These are phyloP conservation scores for Trametes cubensis DNA, from an alignment of 768 basidiomycete genomes.

Conservation along the genomic window DNA sequence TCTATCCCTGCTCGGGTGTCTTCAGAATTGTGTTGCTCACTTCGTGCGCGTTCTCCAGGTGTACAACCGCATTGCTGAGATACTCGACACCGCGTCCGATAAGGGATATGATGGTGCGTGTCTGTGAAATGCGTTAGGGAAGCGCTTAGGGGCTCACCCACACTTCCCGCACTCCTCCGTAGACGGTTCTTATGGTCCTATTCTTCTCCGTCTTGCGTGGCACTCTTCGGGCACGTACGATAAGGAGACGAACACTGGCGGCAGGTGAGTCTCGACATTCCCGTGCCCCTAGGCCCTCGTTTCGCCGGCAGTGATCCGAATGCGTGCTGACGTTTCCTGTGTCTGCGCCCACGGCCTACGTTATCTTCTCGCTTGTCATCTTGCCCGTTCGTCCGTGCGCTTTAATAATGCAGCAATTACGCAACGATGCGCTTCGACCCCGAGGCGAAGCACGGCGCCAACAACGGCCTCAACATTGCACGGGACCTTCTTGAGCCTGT, in stretches of 20 bases:
- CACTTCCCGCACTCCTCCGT: constrained; percentile 7
- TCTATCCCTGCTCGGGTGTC: neutral
- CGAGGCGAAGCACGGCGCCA: constrained; percentile 82
- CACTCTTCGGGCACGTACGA: constrained; percentile 94
- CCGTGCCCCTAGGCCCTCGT: neutral
- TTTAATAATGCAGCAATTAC: constrained; percentile 69
- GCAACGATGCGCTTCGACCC: constrained; percentile 98
- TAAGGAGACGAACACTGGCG: constrained; percentile 73
- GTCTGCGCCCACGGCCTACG: constrained; percentile 7
- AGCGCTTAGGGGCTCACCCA: constrained; percentile 13
- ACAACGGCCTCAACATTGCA: constrained; percentile 80
- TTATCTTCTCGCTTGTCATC: neutral
- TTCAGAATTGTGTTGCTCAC: constrained; percentile 2
- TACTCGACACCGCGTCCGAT: constrained; percentile 64
- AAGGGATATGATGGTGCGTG: constrained; percentile 83
- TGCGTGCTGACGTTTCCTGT: constrained; percentile 8
- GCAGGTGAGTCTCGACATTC: constrained; percentile 55
- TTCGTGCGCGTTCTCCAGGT: constrained; percentile 49
- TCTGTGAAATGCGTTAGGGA: constrained; percentile 1
- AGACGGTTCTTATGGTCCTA: constrained; percentile 90
- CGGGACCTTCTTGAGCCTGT: constrained; percentile 83
- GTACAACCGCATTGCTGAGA: constrained; percentile 85
- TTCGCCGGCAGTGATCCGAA: neutral
- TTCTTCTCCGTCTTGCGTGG: constrained; percentile 91
- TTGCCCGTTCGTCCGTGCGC: neutral